phyloP scores from a whole-genome alignment of 495 filamentous ascomycete genomes.

The Hapsidospora chrysogenum region DNA sequence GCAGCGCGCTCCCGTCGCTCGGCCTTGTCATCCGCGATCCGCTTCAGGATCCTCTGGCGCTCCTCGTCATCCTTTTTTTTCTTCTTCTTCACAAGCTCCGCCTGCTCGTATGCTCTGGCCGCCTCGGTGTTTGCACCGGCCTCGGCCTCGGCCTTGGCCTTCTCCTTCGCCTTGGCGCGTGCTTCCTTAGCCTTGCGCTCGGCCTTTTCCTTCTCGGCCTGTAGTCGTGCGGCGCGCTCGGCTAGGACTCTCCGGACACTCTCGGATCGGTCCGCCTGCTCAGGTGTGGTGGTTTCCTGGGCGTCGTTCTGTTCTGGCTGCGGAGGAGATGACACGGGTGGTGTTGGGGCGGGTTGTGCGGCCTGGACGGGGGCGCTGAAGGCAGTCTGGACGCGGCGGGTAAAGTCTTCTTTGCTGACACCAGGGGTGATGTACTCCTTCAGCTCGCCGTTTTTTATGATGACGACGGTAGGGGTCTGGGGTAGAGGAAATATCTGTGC shows the following conservation, averaged over 20 bases:
- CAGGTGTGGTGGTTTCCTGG: not conserved
- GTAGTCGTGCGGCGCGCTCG: constrained; percentile 12
- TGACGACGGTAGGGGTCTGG: constrained; percentile 54
- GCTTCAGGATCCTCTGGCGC: constrained; percentile 39
- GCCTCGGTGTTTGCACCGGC: constrained; percentile 15
- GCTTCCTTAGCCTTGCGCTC: constrained; percentile 15
- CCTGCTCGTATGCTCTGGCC: constrained; percentile 17
- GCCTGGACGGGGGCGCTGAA: constrained; percentile 8
- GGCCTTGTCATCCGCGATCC: constrained; percentile 51
- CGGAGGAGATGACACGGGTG: constrained; percentile 1
- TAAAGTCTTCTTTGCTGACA: constrained; percentile 39
- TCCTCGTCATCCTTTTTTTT: constrained; percentile 40
- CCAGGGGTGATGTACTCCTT: constrained; percentile 49
- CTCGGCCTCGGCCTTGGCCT: constrained; percentile 17
- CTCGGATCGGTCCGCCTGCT: not conserved
- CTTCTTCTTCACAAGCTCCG: constrained; percentile 30
- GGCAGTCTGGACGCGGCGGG: constrained; percentile 25
- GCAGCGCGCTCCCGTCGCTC: constrained; percentile 38
- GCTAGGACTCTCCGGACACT: constrained; percentile 8
- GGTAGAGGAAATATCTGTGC: constrained; percentile 63
- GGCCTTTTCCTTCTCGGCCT: constrained; percentile 11
- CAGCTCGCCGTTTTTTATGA: constrained; percentile 50
- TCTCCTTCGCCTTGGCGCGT: constrained; percentile 12
- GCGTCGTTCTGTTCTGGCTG: not conserved
- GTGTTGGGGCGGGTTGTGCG: constrained; percentile 2